Percentiles rank a stretch among this genome's conserved stretches.
Conservation (phyloP, 768 basidiomycete species). For the Rhodotorula paludigena region DNA sequence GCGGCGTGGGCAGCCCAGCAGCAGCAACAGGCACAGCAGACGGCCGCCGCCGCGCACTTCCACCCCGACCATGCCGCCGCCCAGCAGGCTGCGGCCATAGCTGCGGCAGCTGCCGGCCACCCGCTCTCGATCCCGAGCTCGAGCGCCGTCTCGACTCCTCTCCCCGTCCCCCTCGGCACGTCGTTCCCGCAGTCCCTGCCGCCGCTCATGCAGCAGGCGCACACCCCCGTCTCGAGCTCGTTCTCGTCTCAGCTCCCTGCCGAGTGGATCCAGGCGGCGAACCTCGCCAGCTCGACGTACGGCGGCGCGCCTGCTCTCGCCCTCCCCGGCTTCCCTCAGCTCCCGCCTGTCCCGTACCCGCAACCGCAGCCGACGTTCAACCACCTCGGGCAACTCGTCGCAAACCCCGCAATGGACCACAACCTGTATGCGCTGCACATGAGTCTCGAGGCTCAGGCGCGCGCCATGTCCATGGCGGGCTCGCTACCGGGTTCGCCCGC, state of each 20-base stretch:
- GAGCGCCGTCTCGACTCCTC: not conserved
- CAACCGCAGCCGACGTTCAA: not conserved
- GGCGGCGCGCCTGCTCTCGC: not conserved
- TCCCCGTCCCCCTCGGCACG: not conserved
- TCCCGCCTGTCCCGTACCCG: not conserved
- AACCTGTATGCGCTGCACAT: constrained; percentile 23
- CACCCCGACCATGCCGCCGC: not conserved
- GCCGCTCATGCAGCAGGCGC: not conserved
- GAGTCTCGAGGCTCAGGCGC: constrained; percentile 31
- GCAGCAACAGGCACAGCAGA: constrained; percentile 4
- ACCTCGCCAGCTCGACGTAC: constrained; percentile 12
- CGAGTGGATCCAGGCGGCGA: constrained; percentile 23
- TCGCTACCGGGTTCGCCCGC: not conserved
- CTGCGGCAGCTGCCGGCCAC: not conserved
- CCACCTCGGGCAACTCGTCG: constrained; percentile 6
- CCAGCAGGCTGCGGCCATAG: not conserved
- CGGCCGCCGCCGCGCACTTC: not conserved
- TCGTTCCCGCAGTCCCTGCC: not conserved
- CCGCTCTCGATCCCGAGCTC: not conserved
- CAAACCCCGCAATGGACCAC: constrained; percentile 6
- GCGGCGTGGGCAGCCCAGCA: not conserved
- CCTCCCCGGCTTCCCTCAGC: not conserved
- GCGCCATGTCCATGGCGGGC: constrained; percentile 7
- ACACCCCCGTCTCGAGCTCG: not conserved
- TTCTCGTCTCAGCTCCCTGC: constrained; percentile 20